Evolutionary conservation across 1,284 basidiomycete genomes (phyloP), one percentile per base, ranked within the genome.

Genomic region (Apiotrichum domesticum): DNA sequence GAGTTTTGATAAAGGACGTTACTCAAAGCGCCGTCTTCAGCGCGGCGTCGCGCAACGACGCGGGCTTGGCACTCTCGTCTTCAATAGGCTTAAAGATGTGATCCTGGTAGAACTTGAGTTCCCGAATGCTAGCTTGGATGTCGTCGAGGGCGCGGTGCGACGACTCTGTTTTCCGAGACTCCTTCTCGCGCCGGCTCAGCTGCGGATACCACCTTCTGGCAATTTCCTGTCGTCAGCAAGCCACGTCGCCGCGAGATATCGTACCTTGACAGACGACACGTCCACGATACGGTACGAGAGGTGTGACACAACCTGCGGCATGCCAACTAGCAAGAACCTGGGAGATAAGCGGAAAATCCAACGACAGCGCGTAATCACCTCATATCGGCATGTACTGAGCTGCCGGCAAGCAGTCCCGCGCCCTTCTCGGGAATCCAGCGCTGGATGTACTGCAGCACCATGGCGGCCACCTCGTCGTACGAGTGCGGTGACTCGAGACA

Each of bases 271-370:
- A 7, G 69, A 67, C 50, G 71, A 73, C 45, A 75, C 74, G 56
- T 77, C 75, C 29, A 80, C 73, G 44, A 80, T 80, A 14, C 79
- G 66, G 61, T 80, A 80, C 32, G 79, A 79, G 4, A 80, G 68
- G 54, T 80, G 78, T 8, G 66, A 58, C 66, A 74, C 74, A 21
- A 77, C 67, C 52, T 77, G 73, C 4, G 79, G 78, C 75, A 80
- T 77, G 48, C 77, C 77, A 29, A 71, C 66, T 35, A 72, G 58
- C 11, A 80, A 66, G 60, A 80, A 80, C 13, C 71, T 76, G 54
- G 62, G 2, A n/a, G 49, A 21, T 9, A 51, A 43, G 21, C 41
- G 13, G 21, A 21, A 21, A 21, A 21, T 21, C 21, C 21, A 21
- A 21, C 21, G 21, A 21, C 21, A 21, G 21, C 21, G 21, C 21